phyloP scores from a whole-genome alignment of 1,284 basidiomycete genomes.

The Moesziomyces aphidis region DNA sequence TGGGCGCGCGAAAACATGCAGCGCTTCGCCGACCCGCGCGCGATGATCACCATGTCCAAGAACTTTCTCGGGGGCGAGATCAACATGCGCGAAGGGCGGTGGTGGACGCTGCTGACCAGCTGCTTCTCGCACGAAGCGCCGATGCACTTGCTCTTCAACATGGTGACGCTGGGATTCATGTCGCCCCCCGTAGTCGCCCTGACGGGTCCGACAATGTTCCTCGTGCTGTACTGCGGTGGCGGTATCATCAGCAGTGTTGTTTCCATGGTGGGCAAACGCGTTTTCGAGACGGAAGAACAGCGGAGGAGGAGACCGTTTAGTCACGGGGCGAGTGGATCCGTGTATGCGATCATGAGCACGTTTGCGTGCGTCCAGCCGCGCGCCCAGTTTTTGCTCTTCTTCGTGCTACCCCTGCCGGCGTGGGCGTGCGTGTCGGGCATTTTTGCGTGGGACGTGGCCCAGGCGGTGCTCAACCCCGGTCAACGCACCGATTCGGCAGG shows the following conservation, averaged over 20 bases:
- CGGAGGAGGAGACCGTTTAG: neutral
- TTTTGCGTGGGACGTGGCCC: slow-evolving; percentile 78
- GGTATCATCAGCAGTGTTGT: slow-evolving; percentile 67
- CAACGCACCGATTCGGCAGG: slow-evolving; percentile 76
- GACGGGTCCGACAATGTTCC: slow-evolving; percentile 78
- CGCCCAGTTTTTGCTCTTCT: slow-evolving; percentile 81
- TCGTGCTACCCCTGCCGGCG: slow-evolving; percentile 79
- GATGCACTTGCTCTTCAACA: slow-evolving; percentile 81
- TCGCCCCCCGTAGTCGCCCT: slow-evolving; percentile 77
- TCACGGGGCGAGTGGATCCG: slow-evolving; percentile 70
- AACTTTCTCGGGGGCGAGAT: slow-evolving; percentile 76
- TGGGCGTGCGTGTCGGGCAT: slow-evolving; percentile 82
- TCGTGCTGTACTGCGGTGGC: slow-evolving; percentile 80
- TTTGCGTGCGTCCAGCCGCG: slow-evolving; percentile 79
- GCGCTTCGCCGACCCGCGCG: slow-evolving; percentile 72
- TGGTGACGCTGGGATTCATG: slow-evolving; percentile 82
- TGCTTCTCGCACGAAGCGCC: slow-evolving; percentile 49
- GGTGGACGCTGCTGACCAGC: slow-evolving; percentile 85
- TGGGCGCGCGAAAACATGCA: slow-evolving; percentile 31
- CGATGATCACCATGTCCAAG: slow-evolving; percentile 74
- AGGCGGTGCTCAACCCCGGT: slow-evolving; percentile 69
- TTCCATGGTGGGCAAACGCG: slow-evolving; percentile 74
- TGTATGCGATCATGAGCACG: slow-evolving; percentile 76
- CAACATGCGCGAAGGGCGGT: slow-evolving; percentile 78
- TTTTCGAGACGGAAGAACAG: neutral